A percentile compares a stretch with the other conserved stretches of the same genome.
phyloP scores from a whole-genome alignment of 805 yeast genomes.

The Barnettozyma pratensis region DNA sequence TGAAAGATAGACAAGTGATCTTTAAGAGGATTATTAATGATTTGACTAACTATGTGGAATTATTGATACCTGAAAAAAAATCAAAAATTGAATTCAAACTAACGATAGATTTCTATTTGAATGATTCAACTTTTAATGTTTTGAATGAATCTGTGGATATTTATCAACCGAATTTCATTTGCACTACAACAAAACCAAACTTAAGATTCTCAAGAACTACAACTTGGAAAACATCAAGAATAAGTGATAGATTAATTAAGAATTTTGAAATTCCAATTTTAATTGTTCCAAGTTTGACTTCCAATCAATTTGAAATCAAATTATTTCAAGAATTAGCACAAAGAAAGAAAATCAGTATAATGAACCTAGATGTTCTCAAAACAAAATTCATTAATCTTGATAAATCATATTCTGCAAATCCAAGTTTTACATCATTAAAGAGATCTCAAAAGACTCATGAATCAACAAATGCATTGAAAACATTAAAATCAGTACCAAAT shows the following conservation, averaged over 20 bases:
- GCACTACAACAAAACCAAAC: conserved; percentile 49
- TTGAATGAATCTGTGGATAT: conserved; percentile 54
- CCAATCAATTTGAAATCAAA: conserved; percentile 45
- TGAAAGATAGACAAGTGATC: conserved; percentile 5
- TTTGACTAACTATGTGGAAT: conserved; percentile 37
- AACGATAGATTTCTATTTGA: conserved; percentile 57
- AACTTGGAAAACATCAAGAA: conserved; percentile 57
- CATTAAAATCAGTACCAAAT: not conserved
- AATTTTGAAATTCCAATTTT: conserved; percentile 57
- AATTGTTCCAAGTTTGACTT: conserved; percentile 56
- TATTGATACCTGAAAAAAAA: conserved; percentile 39
- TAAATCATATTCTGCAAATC: conserved; percentile 6
- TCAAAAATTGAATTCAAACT: conserved; percentile 31
- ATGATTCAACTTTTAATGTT: conserved; percentile 45
- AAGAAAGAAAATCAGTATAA: conserved; percentile 3
- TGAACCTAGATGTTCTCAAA: conserved; percentile 8
- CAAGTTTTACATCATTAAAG: conserved; percentile 11
- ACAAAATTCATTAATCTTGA: conserved; percentile 6
- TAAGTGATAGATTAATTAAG: conserved; percentile 61
- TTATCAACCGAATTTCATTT: conserved; percentile 56
- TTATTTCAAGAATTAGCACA: conserved; percentile 32
- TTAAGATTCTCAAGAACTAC: conserved; percentile 40
- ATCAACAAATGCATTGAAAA: not conserved
- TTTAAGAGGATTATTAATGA: conserved; percentile 40
- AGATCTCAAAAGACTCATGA: not conserved